Percentiles rank a stretch among this genome's conserved stretches.
Conservation (phyloP, 1,284 basidiomycete species). For the Pisolithus thermaeus region DNA sequence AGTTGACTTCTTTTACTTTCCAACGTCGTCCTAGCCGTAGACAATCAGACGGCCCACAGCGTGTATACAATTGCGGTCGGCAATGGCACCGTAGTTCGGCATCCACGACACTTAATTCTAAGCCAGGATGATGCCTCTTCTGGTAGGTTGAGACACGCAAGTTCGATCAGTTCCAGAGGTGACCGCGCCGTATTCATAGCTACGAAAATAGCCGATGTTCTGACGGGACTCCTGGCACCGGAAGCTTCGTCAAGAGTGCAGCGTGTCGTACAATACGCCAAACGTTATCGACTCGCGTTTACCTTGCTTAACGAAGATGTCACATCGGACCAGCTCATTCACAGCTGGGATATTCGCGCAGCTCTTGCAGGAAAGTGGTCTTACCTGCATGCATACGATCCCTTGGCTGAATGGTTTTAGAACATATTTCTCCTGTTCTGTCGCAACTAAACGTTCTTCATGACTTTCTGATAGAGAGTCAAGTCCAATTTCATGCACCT, state of each 20-base stretch:
- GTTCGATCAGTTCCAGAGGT: conserved; percentile 8
- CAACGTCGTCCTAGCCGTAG: conserved; percentile 15
- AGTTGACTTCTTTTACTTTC: not conserved
- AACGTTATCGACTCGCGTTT: conserved; percentile 76
- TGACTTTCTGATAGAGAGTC: conserved; percentile 91
- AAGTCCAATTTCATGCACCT: conserved; percentile 89
- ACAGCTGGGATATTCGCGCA: conserved; percentile 67
- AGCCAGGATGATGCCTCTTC: conserved; percentile 22
- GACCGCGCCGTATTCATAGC: conserved; percentile 8
- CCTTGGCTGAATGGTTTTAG: conserved; percentile 35
- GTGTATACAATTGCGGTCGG: conserved; percentile 22
- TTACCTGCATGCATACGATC: conserved; percentile 10
- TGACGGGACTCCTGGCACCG: conserved; percentile 47
- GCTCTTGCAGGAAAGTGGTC: conserved; percentile 55
- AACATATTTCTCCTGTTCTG: conserved; percentile 64
- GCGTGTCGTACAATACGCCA: conserved; percentile 68
- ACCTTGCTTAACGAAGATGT: conserved; percentile 86
- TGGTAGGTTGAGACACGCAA: conserved; percentile 15
- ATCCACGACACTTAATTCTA: conserved; percentile 18
- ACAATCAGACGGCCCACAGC: conserved; percentile 5
- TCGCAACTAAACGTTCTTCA: conserved; percentile 63
- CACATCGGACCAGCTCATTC: conserved; percentile 51
- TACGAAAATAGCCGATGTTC: conserved; percentile 32
- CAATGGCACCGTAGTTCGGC: conserved; percentile 18
- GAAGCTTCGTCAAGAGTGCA: conserved; percentile 42